Percentiles rank a stretch among this genome's conserved stretches.
These are phyloP conservation scores for Tolypocladium cylindrosporum DNA, from an alignment of 2,329 filamentous ascomycete species.

Conservation along the genomic window DNA sequence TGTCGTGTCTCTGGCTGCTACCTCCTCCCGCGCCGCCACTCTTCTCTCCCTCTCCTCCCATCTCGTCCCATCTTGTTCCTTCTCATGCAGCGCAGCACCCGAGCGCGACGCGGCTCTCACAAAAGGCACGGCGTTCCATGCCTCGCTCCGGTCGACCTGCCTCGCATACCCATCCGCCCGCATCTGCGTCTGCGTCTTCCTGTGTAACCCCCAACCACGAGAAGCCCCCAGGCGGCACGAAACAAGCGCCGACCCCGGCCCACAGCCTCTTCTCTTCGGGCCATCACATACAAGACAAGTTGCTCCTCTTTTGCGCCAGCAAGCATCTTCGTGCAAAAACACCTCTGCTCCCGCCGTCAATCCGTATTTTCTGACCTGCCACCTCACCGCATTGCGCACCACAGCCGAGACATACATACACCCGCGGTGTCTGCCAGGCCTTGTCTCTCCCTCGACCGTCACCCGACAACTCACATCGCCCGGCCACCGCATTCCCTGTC, in stretches of 20 bases:
- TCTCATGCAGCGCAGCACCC: not conserved
- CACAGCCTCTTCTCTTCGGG: constrained; percentile 3
- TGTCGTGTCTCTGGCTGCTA: not conserved
- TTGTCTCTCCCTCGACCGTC: not conserved
- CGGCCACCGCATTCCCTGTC: constrained; percentile 9
- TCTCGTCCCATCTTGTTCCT: not conserved
- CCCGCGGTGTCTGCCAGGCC: constrained; percentile 4
- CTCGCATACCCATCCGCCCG: not conserved
- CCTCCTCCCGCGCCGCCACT: not conserved
- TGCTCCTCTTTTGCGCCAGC: constrained; percentile 12
- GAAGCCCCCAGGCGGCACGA: constrained; percentile 1
- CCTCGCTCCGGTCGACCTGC: not conserved
- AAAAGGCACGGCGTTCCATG: not conserved
- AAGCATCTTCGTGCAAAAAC: constrained; percentile 16
- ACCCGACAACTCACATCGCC: not conserved
- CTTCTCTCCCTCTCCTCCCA: not conserved
- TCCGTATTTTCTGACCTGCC: constrained; percentile 5
- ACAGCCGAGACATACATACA: constrained; percentile 22
- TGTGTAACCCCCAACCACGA: constrained; percentile 3
- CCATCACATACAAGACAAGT: constrained; percentile 5
- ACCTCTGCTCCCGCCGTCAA: constrained; percentile 10
- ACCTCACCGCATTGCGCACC: constrained; percentile 8
- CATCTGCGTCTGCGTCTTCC: constrained; percentile 2
- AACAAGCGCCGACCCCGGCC: constrained; percentile 7
- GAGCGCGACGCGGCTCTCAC: not conserved